Percentiles rank a stretch among this genome's conserved stretches.
Conservation (phyloP, 768 basidiomycete species). For the Floccularia luteovirens region DNA sequence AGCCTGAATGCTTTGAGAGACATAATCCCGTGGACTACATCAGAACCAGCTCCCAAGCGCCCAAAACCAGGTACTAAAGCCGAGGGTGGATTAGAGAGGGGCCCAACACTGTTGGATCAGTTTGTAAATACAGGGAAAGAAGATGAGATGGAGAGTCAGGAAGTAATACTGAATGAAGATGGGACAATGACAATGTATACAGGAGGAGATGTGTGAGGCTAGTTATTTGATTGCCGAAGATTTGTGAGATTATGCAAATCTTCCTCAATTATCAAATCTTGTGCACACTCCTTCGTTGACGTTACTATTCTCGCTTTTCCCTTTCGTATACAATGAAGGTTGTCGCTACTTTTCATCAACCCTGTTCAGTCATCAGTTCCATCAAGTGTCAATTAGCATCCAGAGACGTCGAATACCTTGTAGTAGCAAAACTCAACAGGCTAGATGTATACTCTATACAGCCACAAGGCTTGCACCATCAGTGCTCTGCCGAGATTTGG, state of each 20-base stretch:
- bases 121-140: constrained; percentile 28
- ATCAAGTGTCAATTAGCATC: constrained; percentile 58
- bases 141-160: constrained; percentile 9
- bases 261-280: no score
- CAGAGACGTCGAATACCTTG: constrained; percentile 51
- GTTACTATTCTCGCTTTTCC: constrained; percentile 4
- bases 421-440: constrained; percentile 58
- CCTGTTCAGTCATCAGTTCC: constrained; percentile 66
- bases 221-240: background rate
- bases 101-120: constrained; percentile 38
- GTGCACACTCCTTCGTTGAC: no score
- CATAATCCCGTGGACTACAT: constrained; percentile 45
- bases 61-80: constrained; percentile 18
- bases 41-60: constrained; percentile 35
- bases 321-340: constrained; percentile 34
- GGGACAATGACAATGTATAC: no score
- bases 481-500: constrained; percentile 60
- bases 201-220: no score
- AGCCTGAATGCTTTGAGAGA: constrained; percentile 26
- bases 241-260: background rate
- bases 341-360: constrained; percentile 69
- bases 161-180: constrained; percentile 50
- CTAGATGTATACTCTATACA: constrained; percentile 64
- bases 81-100: constrained; percentile 11
- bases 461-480: constrained; percentile 49